phyloP scores from a whole-genome alignment of 495 filamentous ascomycete genomes.

The Tirmania nivea region DNA sequence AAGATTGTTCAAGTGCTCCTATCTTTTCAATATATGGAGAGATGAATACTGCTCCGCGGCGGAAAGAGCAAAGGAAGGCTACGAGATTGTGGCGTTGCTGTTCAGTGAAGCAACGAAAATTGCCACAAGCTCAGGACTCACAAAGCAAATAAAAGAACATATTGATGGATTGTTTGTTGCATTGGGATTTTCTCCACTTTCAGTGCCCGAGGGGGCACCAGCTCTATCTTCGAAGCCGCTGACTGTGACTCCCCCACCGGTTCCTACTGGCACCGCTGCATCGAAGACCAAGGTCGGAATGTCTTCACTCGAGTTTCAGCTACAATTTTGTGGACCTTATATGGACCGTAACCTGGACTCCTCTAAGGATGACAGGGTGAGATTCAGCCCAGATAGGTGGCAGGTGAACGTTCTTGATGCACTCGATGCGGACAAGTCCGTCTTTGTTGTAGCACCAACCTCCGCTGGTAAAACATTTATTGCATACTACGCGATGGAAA shows the following conservation, averaged over 20 bases:
- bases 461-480: slow-evolving; percentile 41
- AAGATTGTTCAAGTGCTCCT: background rate
- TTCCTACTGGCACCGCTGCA: slow-evolving; percentile 12
- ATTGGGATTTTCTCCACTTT: background rate
- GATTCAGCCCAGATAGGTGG: slow-evolving; percentile 55
- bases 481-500: slow-evolving; percentile 59
- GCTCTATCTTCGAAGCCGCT: background rate
- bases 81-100: background rate
- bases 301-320: slow-evolving; percentile 33
- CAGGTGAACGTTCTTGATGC: slow-evolving; percentile 51
- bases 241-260: background rate
- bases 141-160: background rate
- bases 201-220: background rate
- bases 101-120: background rate
- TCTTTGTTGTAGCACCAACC: slow-evolving; percentile 59
- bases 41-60: background rate
- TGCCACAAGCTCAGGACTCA: background rate
- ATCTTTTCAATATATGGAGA: background rate
- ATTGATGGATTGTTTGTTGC: background rate
- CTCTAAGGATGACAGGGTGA: slow-evolving; percentile 37
- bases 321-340: slow-evolving; percentile 45
- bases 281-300: slow-evolving; percentile 21
- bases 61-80: background rate
- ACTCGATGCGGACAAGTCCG: slow-evolving; percentile 42
- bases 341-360: slow-evolving; percentile 53